These are phyloP conservation scores for Sonneratia caseolaris DNA, from an alignment of 345 rosid species.

Conservation along the genomic window DNA sequence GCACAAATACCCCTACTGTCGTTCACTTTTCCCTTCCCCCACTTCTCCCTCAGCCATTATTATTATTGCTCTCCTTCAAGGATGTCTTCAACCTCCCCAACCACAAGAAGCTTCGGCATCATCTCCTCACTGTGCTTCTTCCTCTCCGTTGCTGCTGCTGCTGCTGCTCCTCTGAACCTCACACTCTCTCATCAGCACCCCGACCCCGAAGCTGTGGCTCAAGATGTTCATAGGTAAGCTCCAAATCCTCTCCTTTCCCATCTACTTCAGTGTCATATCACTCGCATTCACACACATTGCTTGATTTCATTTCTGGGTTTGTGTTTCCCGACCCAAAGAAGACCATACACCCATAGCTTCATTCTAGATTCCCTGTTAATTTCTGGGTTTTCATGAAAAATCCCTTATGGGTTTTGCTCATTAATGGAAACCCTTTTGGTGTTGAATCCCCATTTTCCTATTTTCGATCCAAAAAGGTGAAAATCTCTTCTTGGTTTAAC, in stretches of 20 bases:
- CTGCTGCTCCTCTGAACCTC: constrained; percentile 26
- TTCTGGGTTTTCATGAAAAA: background rate
- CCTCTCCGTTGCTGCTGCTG: constrained; percentile 13
- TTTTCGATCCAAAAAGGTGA: background rate
- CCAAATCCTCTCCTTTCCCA: background rate
- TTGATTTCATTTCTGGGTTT: background rate
- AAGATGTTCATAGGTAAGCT: constrained; percentile 20
- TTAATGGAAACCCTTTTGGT: background rate
- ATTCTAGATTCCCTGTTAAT: background rate
- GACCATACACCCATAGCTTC: background rate
- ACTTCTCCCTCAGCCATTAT: background rate
- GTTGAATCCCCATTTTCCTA: background rate
- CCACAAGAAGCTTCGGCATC: background rate
- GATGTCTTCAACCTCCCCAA: background rate
- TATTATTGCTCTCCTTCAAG: background rate
- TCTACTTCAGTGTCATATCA: no score
- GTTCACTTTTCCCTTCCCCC: background rate
- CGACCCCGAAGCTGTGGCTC: constrained; percentile 20
- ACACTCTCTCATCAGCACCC: constrained; percentile 24
- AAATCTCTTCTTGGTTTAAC: background rate
- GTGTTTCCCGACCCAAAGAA: background rate
- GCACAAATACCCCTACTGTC: background rate
- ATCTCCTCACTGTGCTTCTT: background rate
- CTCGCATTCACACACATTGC: background rate
- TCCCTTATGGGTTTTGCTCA: background rate